phyloP scores from a whole-genome alignment of 2,329 filamentous ascomycete species.

The Aureobasidium musti region DNA sequence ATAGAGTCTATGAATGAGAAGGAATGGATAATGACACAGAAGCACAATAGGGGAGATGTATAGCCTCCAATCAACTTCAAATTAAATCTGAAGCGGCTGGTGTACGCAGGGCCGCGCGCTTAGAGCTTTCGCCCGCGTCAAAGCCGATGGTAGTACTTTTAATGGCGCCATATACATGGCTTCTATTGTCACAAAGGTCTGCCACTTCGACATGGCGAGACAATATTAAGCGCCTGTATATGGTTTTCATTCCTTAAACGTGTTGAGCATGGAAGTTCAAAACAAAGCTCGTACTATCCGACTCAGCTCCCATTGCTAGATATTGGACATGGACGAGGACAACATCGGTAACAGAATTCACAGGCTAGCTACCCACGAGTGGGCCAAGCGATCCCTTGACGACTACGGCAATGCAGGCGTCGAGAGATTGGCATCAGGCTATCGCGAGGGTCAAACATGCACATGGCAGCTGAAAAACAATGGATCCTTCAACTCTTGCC shows the following conservation, averaged over 20 bases:
- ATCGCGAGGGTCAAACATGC: not conserved
- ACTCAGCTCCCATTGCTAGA: not conserved
- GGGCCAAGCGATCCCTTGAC: not conserved
- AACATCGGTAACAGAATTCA: not conserved
- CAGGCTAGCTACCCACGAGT: not conserved
- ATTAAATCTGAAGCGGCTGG: too few relatives aligned
- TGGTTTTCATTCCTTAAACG: not conserved
- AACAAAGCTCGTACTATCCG: too few relatives aligned
- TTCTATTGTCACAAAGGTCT: not conserved
- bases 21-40: too few relatives aligned
- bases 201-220: not conserved
- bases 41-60: too few relatives aligned
- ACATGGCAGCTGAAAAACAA: not conserved
- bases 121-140: too few relatives aligned
- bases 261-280: not conserved
- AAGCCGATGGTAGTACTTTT: too few relatives aligned
- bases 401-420: not conserved
- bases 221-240: not conserved
- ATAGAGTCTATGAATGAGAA: too few relatives aligned
- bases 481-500: conserved; percentile 1
- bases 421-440: conserved; percentile 15
- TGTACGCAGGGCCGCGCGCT: too few relatives aligned
- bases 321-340: not conserved
- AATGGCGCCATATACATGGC: not conserved
- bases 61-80: too few relatives aligned